Evolutionary conservation across 2,329 filamentous ascomycete species (phyloP), one percentile per base, ranked within the genome.

Genomic region (Botrytis medusae): DNA sequence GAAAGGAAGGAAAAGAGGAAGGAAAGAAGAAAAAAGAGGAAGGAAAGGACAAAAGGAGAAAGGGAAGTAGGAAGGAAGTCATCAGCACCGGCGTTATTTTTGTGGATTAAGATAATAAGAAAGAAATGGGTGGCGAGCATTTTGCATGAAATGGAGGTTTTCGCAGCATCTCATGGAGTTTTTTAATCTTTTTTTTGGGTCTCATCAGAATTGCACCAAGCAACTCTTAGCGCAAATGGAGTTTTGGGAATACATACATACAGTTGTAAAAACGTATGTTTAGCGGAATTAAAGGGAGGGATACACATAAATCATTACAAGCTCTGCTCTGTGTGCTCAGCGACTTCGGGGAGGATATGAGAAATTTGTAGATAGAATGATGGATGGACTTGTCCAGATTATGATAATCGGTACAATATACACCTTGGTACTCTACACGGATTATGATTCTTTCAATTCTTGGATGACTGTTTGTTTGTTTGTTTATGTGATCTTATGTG

Each of bases 231-330:
- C 32, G 48, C 34, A n/a, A 42, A 57, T 44, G 65, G 65, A 68
- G 65, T 68, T 68, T 57, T n/a, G 40, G 48, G 37, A 51, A 42
- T 57, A 68, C 18, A 34, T 44, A 29, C 64, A 22, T 54, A 68
- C 34, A 57, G n/a, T 57, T 57, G n/a, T 68, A 42, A 68, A 68
- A 42, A 68, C 48, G 48, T 57, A 68, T 68, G 65, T 57, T 68
- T 32, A 44, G 61, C 61, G 61, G 40, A 37, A 63, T 46, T 25
- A 46, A 62, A 62, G 60, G 60, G 22, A 40, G 34, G 59, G 12
- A 42, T 62, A 34, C 34, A 62, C 8, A 40, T 62, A 25, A 40
- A 62, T 61, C 8, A 61, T 54, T 61, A 61, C 34, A 61, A 34
- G 48, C 48, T 29, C n/a, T 57, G 51, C n/a, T 32, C n/a, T 40